Conservation (phyloP, 768 basidiomycete genomes). For the Hericium coralloides region DNA sequence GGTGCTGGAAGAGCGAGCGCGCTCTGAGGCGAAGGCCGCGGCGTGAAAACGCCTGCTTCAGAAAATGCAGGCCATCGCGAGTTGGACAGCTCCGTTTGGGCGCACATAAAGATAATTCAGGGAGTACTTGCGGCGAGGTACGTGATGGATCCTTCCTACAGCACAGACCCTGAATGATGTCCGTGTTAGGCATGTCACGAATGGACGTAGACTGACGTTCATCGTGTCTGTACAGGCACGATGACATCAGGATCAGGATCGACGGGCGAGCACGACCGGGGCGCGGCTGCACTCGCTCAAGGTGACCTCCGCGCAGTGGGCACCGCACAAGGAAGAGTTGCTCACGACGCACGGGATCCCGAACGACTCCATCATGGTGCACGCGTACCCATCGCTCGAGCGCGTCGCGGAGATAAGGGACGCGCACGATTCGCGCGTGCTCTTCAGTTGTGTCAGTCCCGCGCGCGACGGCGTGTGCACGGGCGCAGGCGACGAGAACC, state of each 20-base stretch:
- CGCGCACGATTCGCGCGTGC: slow-evolving; percentile 86
- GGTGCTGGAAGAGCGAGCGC: slow-evolving; percentile 26
- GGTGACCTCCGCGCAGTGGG: slow-evolving; percentile 85
- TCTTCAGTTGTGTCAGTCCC: slow-evolving; percentile 80
- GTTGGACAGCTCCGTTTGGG: too few species aligned
- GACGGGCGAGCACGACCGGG: slow-evolving; percentile 58
- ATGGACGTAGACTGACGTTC: too few species aligned
- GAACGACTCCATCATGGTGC: slow-evolving; percentile 73
- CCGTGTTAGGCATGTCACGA: too few species aligned
- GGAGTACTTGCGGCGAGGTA: too few species aligned
- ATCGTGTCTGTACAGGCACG: too few species aligned
- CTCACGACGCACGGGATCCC: slow-evolving; percentile 94
- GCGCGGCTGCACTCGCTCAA: slow-evolving; percentile 81
- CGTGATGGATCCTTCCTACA: too few species aligned
- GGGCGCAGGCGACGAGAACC: slow-evolving; percentile 89
- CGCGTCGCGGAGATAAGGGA: slow-evolving; percentile 81
- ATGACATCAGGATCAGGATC: too few species aligned
- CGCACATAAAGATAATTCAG: too few species aligned
- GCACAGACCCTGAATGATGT: too few species aligned
- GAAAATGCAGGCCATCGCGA: too few species aligned
- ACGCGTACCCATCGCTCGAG: slow-evolving; percentile 78
- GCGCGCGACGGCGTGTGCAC: slow-evolving; percentile 89
- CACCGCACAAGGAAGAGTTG: slow-evolving; percentile 81
- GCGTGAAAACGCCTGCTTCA: too few species aligned
- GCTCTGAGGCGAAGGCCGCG: slow-evolving; percentile 19